Evolutionary conservation across 1,139 yeast species (phyloP), one percentile per base, ranked within the genome.

Genomic region (Wickerhamiella infanticola): DNA sequence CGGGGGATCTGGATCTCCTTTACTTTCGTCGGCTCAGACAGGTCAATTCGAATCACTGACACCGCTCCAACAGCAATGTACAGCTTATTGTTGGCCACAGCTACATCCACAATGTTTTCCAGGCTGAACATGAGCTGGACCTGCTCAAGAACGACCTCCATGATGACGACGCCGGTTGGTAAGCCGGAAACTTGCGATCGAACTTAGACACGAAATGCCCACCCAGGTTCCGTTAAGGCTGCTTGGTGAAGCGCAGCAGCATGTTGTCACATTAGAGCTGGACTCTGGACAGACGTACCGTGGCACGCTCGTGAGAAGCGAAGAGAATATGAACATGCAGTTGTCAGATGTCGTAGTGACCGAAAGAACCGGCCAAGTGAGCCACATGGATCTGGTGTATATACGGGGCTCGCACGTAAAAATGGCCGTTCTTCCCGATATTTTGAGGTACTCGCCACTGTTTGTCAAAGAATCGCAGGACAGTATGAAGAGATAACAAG

Each of bases 311-410:
- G 63, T 81, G 24, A 45, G 43, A 54, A 68, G 72, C 18, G 90
- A 79, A 64, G 98, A 90, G 59, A 88, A 81, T 61, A 90, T 90
- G 98, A 90, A 90, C 60, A 76, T 88, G 26, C 94, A 90, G 51
- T 64, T 90, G 44, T 70, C 77, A 54, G 95, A 90, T 59, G 94
- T 83, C 42, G 77, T 83, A 1, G 78, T 82, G 43, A 86, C 95
- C 0, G 77, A 78, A 40, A 65, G 78, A 43, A 81, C 85, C 46
- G 95, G 96, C 2, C 68, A 72, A 41, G 81, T 83, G 4, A 69
- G 81, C 4, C 82, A 81, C 55, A 73, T 85, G 71, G 86, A 81
- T 52, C 88, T 82, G 56, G 94, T 86, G 3, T 88, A 84, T 60
- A 78, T 90, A 3, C 74, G 98, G 57, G 98, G 98, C 1, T 83